Conservation (phyloP, 345 rosid genomes). For the Eucalyptus urophylla region DNA sequence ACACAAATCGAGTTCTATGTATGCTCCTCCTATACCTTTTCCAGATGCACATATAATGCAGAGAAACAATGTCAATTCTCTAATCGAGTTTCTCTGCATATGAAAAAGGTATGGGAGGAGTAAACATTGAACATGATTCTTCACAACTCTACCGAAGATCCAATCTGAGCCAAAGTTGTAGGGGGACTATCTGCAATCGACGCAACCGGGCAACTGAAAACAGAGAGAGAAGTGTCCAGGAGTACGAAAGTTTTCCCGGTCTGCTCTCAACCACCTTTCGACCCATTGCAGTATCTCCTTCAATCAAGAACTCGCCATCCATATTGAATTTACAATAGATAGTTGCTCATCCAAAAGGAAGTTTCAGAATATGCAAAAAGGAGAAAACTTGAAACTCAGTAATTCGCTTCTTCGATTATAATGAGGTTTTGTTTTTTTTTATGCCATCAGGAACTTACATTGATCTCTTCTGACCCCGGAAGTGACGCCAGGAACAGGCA, state of each 20-base stretch:
- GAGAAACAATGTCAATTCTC: too few relatives aligned
- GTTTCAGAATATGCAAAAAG: not conserved
- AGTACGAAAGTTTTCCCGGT: not conserved
- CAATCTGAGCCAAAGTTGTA: not conserved
- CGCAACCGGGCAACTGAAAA: not conserved
- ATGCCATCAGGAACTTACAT: not conserved
- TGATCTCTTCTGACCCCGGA: not conserved
- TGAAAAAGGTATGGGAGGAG: not conserved
- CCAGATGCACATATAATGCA: not conserved
- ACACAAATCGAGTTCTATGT: not conserved
- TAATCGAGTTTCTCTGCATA: not conserved
- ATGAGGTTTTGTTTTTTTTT: too few relatives aligned
- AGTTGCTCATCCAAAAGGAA: not conserved
- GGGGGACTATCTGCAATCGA: not conserved
- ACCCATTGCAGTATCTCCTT: not conserved
- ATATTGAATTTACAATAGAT: not conserved
- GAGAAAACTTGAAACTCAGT: not conserved
- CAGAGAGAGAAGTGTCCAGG: not conserved
- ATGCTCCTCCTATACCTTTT: not conserved
- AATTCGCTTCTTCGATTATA: not conserved
- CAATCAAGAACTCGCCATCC: not conserved
- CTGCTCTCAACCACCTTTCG: not conserved
- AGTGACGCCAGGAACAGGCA: not conserved
- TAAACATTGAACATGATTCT: not conserved
- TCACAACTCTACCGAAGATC: not conserved